Conservation (phyloP, 2,329 filamentous ascomycete species). For the Penicillium sp. region DNA sequence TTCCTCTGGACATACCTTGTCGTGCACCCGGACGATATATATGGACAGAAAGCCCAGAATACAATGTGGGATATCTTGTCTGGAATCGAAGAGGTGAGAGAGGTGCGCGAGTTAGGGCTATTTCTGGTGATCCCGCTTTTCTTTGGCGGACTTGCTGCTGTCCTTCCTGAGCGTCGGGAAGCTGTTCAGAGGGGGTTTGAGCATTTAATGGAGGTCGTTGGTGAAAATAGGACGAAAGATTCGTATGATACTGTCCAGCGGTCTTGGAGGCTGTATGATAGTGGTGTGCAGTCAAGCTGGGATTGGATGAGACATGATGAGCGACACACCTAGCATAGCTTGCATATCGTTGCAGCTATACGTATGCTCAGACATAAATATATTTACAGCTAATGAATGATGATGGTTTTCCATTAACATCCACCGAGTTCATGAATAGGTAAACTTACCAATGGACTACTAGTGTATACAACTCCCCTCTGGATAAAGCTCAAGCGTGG, state of each 20-base stretch:
- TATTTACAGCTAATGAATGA: too few relatives aligned
- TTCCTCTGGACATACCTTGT: constrained; percentile 8
- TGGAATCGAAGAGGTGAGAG: neutral
- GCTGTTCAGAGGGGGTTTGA: neutral
- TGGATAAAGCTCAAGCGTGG: too few relatives aligned
- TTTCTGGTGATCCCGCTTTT: constrained; percentile 5
- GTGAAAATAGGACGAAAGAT: neutral
- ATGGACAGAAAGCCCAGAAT: constrained; percentile 2
- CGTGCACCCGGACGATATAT: constrained; percentile 1
- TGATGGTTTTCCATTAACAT: too few relatives aligned
- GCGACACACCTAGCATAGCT: neutral
- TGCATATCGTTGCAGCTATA: too few relatives aligned
- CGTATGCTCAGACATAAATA: too few relatives aligned
- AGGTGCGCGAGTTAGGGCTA: neutral
- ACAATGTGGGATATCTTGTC: neutral
- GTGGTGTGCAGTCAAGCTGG: neutral
- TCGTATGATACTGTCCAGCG: neutral
- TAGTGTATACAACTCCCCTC: too few relatives aligned
- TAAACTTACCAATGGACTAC: too few relatives aligned
- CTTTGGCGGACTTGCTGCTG: constrained; percentile 6
- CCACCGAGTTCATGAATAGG: too few relatives aligned
- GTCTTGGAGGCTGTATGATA: neutral
- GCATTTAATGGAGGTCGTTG: neutral
- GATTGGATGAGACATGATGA: neutral
- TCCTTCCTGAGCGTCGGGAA: neutral